Evolutionary conservation across 345 rosid genomes (phyloP), one percentile per base, ranked within the genome.

Genomic region (Lumnitzera littorea): DNA sequence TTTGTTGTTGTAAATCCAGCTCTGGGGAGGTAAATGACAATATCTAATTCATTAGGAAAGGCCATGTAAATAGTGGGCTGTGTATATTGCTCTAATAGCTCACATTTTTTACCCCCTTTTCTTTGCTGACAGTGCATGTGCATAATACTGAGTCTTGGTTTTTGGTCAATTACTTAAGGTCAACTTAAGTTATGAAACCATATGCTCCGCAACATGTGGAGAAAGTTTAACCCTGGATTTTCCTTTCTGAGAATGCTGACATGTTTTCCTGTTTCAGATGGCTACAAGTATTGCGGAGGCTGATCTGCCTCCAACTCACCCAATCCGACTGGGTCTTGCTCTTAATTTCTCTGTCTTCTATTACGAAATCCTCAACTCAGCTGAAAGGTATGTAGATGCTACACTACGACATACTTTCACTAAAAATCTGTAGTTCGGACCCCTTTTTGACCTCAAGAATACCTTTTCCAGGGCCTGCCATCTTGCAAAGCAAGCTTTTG

Each of bases 281-380:
- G 78, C 78, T 27, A 74, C 72, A 23, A 74, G 69, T 43, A 54
- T 69, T 50, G 78, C 78, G 17, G 78, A 74, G 64, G 68, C 78
- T n/a, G 74, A 74, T 24, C 57, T 74, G 69, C 62, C 75, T 56
- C 71, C 57, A 47, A 74, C 74, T 2, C 78, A 74, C 63, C 78
- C 78, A 50, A 74, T 74, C 63, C 62, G 78, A 46, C 63, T 74
- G 62, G 78, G 78, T 48, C 56, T 74, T 74, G 78, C 78, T 51
- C 67, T 74, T 71, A 74, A 74, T 49, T 74, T 74, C 60, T 74
- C 78, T 1, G 78, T 74, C 41, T 74, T 74, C 50, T 70, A 74
- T 50, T 74, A 66, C 52, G 78, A 74, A 64, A 74, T 74, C 61
- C 56, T 70, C 63, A 74, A 70, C 72, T 74, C 78, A 17, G 69